Evolutionary conservation across 495 filamentous ascomycete genomes (phyloP).

Genomic region (Annulohypoxylon stygium): DNA sequence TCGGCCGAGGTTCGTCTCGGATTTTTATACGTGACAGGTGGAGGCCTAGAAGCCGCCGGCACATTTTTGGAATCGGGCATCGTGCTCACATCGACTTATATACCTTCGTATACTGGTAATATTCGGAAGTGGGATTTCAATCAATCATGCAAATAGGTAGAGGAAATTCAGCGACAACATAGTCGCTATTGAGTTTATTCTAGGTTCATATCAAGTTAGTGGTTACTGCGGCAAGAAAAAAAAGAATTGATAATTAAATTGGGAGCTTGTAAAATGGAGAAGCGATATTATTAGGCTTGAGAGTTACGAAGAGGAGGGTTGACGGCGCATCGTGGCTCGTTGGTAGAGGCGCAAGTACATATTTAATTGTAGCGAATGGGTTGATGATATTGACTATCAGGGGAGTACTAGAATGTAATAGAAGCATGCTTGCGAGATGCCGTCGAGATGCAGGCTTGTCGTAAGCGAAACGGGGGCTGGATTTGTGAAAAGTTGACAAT

Average conservation of each 20-base stretch:
- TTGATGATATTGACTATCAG: conserved; percentile 18
- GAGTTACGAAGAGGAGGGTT: conserved; percentile 2
- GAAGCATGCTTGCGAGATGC: conserved; percentile 38
- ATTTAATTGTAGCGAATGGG: conserved; percentile 29
- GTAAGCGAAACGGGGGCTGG: conserved; percentile 45
- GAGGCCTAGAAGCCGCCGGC: conserved; percentile 47
- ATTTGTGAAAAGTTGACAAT: conserved; percentile 29
- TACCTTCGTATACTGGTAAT: conserved; percentile 45
- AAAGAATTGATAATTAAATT: conserved; percentile 8
- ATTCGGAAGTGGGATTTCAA: conserved; percentile 9
- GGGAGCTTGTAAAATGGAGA: background rate
- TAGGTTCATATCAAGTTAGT: conserved; percentile 24
- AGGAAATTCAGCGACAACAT: conserved; percentile 20
- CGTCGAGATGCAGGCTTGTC: conserved; percentile 32
- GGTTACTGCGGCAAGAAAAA: conserved; percentile 15
- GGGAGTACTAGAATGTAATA: conserved; percentile 35
- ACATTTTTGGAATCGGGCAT: conserved; percentile 47
- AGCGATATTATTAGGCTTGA: background rate
- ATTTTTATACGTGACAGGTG: conserved; percentile 52
- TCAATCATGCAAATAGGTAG: conserved; percentile 20
- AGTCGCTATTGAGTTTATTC: conserved; percentile 7
- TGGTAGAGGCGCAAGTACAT: conserved; percentile 17
- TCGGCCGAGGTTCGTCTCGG: conserved; percentile 56
- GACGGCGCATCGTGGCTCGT: conserved; percentile 17
- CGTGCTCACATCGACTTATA: conserved; percentile 29